These are phyloP conservation scores for Vinca minor DNA, from an alignment of 257 asterid genomes.

Conservation along the genomic window DNA sequence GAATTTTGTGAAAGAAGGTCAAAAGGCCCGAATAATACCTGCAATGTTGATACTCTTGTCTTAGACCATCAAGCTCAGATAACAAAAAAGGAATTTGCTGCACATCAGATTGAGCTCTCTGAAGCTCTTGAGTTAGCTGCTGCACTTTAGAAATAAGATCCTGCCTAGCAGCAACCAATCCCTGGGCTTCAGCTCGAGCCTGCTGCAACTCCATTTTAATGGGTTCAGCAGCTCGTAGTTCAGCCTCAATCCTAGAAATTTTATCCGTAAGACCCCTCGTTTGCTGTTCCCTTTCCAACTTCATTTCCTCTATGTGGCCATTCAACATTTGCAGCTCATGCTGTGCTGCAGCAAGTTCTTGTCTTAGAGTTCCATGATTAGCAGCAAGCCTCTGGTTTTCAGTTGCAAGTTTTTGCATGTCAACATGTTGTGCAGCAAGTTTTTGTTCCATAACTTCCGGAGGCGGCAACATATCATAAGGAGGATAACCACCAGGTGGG, in stretches of 20 bases:
- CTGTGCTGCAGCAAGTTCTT: constrained; percentile 81
- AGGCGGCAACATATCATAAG: constrained; percentile 68
- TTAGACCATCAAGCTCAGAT: constrained; percentile 68
- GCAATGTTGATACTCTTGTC: constrained; percentile 83
- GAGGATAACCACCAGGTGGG: constrained; percentile 56
- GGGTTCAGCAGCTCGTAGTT: constrained; percentile 50
- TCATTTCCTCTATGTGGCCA: constrained; percentile 55
- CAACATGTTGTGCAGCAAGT: constrained; percentile 69
- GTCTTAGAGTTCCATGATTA: constrained; percentile 78
- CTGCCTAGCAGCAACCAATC: constrained; percentile 57
- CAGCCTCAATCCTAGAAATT: constrained; percentile 62
- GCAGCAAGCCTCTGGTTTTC: constrained; percentile 90
- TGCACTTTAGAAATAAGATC: constrained; percentile 66
- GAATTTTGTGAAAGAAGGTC: constrained; percentile 5
- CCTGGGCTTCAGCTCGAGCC: constrained; percentile 74
- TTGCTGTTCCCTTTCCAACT: constrained; percentile 66
- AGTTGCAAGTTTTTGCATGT: constrained; percentile 69
- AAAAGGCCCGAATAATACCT: constrained; percentile 37
- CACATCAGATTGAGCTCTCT: constrained; percentile 66
- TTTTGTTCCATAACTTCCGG: constrained; percentile 79
- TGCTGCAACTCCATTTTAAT: constrained; percentile 61
- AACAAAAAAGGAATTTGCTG: constrained; percentile 69
- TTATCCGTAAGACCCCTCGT: constrained; percentile 53
- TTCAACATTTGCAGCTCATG: constrained; percentile 72
- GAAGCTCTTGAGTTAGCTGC: constrained; percentile 65